Conservation (phyloP, 1,139 yeast genomes). For the Arxiozyma telluris region DNA sequence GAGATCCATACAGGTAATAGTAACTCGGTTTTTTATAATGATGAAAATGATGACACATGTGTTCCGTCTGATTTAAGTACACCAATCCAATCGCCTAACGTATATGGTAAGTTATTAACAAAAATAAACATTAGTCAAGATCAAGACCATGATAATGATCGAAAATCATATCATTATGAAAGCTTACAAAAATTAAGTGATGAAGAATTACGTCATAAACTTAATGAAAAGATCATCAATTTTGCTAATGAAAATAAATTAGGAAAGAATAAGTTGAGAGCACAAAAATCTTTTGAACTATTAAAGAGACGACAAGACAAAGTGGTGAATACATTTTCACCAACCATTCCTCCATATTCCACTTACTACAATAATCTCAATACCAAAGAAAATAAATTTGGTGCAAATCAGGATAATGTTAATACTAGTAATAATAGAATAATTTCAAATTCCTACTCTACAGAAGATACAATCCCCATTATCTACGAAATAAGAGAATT, state of each 20-base stretch:
- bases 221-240: slow-evolving; percentile 22
- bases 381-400: neutral
- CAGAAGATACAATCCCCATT: slow-evolving; percentile 25
- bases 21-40: neutral
- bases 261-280: slow-evolving; percentile 19
- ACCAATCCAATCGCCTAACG: neutral
- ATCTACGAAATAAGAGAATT: slow-evolving; percentile 21
- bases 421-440: neutral
- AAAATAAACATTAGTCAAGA: neutral
- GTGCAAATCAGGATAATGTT: too few species aligned
- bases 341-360: neutral
- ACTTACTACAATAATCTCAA: neutral
- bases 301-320: slow-evolving; percentile 10
- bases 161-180: slow-evolving; percentile 5
- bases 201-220: slow-evolving; percentile 21
- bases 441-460: slow-evolving; percentile 3
- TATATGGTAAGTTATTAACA: neutral
- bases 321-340: neutral
- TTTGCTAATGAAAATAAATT: slow-evolving; percentile 26
- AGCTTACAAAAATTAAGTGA: slow-evolving; percentile 20
- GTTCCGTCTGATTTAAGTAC: neutral
- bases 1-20: neutral
- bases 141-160: neutral
- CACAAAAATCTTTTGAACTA: slow-evolving; percentile 27
- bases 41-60: neutral